phyloP scores from a whole-genome alignment of 2,329 filamentous ascomycete genomes.

The Fusarium heterosporum region DNA sequence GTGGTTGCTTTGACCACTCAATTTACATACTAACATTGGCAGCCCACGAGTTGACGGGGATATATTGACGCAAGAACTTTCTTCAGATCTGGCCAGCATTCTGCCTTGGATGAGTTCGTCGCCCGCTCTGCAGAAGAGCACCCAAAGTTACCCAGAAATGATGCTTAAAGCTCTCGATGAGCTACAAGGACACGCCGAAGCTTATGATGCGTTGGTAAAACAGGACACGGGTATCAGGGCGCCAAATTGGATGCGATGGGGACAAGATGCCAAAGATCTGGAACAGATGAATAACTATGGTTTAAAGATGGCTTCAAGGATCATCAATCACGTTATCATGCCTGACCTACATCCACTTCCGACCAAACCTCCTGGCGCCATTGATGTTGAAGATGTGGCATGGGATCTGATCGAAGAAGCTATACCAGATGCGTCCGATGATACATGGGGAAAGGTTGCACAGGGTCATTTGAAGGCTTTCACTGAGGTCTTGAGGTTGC shows the following conservation, averaged over 20 bases:
- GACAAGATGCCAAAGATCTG: conserved; percentile 50
- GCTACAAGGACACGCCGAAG: conserved; percentile 34
- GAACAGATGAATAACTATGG: conserved; percentile 46
- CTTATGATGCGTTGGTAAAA: conserved; percentile 44
- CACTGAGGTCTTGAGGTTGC: conserved; percentile 36
- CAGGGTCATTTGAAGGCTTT: conserved; percentile 47
- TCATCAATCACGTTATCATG: conserved; percentile 47
- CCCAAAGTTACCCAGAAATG: conserved; percentile 10
- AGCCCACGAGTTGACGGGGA: conserved; percentile 15
- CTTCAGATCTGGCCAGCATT: conserved; percentile 18
- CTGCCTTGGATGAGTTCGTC: conserved; percentile 36
- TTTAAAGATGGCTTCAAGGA: conserved; percentile 40
- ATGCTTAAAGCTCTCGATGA: conserved; percentile 33
- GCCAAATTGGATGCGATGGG: conserved; percentile 50
- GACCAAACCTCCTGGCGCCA: conserved; percentile 15
- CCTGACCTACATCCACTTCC: conserved; percentile 32
- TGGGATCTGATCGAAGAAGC: conserved; percentile 50
- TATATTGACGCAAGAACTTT: conserved; percentile 13
- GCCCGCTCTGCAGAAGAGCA: not conserved
- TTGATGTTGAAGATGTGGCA: conserved; percentile 51
- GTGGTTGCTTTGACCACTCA: not conserved
- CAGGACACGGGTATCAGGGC: conserved; percentile 34
- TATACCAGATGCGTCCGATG: conserved; percentile 33
- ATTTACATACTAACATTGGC: not conserved
- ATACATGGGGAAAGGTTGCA: conserved; percentile 51